These are phyloP conservation scores for Halocafeteria seosinensis DNA, from an alignment of 108 stramenopile species.

Conservation along the genomic window DNA sequence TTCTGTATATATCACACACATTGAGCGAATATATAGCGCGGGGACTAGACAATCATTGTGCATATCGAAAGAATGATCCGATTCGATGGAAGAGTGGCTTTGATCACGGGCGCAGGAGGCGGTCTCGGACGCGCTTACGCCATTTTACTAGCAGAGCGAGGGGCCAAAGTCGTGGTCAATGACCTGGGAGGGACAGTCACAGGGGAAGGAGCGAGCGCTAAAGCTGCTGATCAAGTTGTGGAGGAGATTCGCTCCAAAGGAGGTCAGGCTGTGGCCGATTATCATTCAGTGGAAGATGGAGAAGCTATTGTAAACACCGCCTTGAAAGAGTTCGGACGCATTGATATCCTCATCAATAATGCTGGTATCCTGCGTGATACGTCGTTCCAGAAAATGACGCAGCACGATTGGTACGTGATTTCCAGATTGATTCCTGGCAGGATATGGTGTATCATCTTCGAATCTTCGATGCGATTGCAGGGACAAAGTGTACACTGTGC, in stretches of 20 bases:
- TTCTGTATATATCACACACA: too few species aligned
- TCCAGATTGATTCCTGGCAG: too few species aligned
- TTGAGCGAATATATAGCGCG: too few species aligned
- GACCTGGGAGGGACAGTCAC: conserved; percentile 13
- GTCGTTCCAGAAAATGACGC: conserved; percentile 23
- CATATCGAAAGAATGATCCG: too few species aligned
- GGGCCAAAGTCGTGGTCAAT: conserved; percentile 11
- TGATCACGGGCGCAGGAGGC: conserved; percentile 17
- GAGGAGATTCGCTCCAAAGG: conserved; percentile 10
- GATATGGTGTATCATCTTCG: too few species aligned
- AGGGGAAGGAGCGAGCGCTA: background rate
- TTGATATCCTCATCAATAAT: conserved; percentile 22
- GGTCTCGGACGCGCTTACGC: conserved; percentile 12
- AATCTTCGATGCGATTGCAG: too few species aligned
- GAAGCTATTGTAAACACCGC: conserved; percentile 17
- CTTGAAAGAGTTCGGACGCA: conserved; percentile 1
- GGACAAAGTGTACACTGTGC: conserved; percentile 16
- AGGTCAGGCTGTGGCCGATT: conserved; percentile 12
- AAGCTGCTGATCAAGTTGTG: conserved; percentile 15
- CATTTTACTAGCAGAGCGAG: background rate
- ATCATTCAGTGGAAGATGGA: conserved; percentile 8
- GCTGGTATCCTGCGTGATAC: conserved; percentile 26
- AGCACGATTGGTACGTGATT: conserved; percentile 18
- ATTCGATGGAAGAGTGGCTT: conserved; percentile 18
- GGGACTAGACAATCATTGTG: too few species aligned